A percentile compares a stretch with the other conserved stretches of the same genome.
Evolutionary conservation across 2,329 filamentous ascomycete genomes (phyloP).

Genomic region (Epichloe uncinata): DNA sequence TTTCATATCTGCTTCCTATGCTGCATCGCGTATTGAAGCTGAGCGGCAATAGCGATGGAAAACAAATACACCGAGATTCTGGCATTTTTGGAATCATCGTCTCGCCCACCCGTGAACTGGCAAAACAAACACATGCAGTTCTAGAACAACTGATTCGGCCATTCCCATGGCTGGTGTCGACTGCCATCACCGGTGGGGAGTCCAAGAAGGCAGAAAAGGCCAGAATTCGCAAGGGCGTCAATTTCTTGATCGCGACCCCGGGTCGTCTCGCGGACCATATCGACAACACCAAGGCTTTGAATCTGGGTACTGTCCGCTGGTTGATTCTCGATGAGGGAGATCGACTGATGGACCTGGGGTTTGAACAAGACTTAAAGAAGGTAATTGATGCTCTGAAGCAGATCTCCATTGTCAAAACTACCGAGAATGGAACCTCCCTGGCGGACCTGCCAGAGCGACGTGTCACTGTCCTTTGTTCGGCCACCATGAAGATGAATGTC

Average conservation of each 20-base stretch:
- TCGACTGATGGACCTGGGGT: conserved; percentile 95
- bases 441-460: conserved; percentile 60
- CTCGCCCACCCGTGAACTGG: conserved; percentile 84
- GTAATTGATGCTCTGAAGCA: conserved; percentile 70
- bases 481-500: conserved; percentile 96
- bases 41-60: conserved; percentile 40
- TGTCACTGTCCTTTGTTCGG: conserved; percentile 84
- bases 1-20: conserved; percentile 89
- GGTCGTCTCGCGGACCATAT: conserved; percentile 85
- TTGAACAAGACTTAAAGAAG: conserved; percentile 83
- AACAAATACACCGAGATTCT: conserved; percentile 63
- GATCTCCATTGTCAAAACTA: conserved; percentile 43
- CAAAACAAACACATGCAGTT: conserved; percentile 83
- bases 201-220: conserved; percentile 77
- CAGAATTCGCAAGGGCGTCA: conserved; percentile 83
- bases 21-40: conserved; percentile 77
- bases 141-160: conserved; percentile 77
- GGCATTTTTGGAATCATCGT: conserved; percentile 91
- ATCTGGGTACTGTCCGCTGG: conserved; percentile 84
- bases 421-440: conserved; percentile 42
- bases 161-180: conserved; percentile 91
- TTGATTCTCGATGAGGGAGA: conserved; percentile 92
- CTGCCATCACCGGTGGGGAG: conserved; percentile 61
- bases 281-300: conserved; percentile 79
- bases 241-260: conserved; percentile 90